Evolutionary conservation across 2,329 filamentous ascomycete species (phyloP).

Genomic region (Claviceps spartinae): DNA sequence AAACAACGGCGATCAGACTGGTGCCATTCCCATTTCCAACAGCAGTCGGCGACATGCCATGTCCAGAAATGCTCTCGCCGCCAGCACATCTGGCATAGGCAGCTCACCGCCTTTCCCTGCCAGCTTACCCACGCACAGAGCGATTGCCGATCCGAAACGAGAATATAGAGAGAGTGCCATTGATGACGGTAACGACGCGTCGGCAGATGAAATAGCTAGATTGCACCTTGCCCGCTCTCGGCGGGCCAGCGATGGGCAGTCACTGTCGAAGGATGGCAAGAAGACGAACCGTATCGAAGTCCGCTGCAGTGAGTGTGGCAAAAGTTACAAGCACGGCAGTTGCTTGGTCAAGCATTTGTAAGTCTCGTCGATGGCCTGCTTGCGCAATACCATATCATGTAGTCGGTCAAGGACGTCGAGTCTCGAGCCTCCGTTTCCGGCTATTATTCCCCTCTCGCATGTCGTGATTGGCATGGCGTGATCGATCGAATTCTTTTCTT

Average conservation of each 20-base stretch:
- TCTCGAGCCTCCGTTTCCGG: not conserved
- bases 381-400: constrained; percentile 4
- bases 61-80: constrained; percentile 39
- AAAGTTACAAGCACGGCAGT: constrained; percentile 99
- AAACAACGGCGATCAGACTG: constrained; percentile 48
- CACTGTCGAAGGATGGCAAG: constrained; percentile 70
- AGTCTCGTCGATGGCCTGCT: constrained; percentile 45
- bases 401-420: not conserved
- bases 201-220: constrained; percentile 38
- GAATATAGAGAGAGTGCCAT: constrained; percentile 48
- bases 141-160: constrained; percentile 34
- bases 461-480: not conserved
- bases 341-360: constrained; percentile 99
- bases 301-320: constrained; percentile 94
- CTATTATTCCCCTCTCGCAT: not conserved
- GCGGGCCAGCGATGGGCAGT: constrained; percentile 76
- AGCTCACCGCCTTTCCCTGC: constrained; percentile 51
- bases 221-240: constrained; percentile 36
- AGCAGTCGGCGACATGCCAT: constrained; percentile 52
- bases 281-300: constrained; percentile 74
- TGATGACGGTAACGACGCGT: constrained; percentile 50
- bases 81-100: constrained; percentile 24
- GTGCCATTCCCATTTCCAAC: constrained; percentile 43
- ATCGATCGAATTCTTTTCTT: not conserved
- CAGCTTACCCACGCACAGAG: constrained; percentile 50